phyloP scores from a whole-genome alignment of 2,329 filamentous ascomycete species.

The Scedosporium boydii region DNA sequence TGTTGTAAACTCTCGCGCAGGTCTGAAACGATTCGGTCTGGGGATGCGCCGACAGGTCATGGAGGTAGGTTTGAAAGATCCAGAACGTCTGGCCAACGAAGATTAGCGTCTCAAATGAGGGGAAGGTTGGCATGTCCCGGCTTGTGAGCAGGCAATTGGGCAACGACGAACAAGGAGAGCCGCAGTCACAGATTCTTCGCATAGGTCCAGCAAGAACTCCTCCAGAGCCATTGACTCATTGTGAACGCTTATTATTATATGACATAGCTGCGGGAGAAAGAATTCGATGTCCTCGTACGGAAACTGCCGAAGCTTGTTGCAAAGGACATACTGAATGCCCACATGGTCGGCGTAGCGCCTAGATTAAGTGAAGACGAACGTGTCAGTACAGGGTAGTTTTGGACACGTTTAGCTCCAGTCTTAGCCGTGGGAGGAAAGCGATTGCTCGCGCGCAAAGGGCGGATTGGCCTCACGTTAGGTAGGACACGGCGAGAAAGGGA shows the following conservation, averaged over 20 bases:
- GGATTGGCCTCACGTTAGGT: slow-evolving; percentile 61
- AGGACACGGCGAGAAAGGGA: slow-evolving; percentile 79
- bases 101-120: slow-evolving; percentile 9
- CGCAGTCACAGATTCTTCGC: slow-evolving; percentile 79
- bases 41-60: slow-evolving; percentile 67
- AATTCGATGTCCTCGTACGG: slow-evolving; percentile 89
- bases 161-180: slow-evolving; percentile 59
- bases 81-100: slow-evolving; percentile 61
- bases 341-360: slow-evolving; percentile 85
- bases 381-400: not conserved
- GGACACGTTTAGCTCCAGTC: not conserved
- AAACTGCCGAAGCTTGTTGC: slow-evolving; percentile 81
- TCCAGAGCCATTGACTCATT: slow-evolving; percentile 89
- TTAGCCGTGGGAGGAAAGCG: not conserved
- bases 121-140: not conserved
- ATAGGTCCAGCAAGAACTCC: slow-evolving; percentile 77
- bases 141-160: slow-evolving; percentile 8
- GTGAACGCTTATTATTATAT: slow-evolving; percentile 78
- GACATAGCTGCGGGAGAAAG: slow-evolving; percentile 81
- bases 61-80: slow-evolving; percentile 81
- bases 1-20: slow-evolving; percentile 76
- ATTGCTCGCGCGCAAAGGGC: slow-evolving; percentile 2
- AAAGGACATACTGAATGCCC: slow-evolving; percentile 81
- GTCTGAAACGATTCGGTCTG: slow-evolving; percentile 72
- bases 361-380: slow-evolving; percentile 10